Evolutionary conservation across 2,329 filamentous ascomycete species (phyloP), one percentile per base, ranked within the genome.

Genomic region (Fusarium sp.): DNA sequence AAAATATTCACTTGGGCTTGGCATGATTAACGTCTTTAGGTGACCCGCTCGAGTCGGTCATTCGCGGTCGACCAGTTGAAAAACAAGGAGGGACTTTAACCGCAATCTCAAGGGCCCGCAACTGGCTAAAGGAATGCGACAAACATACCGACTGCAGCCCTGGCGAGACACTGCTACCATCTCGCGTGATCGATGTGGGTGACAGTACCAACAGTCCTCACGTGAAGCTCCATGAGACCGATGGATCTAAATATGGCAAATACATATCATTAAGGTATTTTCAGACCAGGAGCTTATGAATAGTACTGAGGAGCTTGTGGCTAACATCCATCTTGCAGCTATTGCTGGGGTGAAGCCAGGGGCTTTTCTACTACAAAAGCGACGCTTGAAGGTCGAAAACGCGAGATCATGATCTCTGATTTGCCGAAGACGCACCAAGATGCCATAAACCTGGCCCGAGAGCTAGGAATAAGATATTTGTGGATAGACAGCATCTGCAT

Each of bases 401-500:
- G 3, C 3, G 13, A 7, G 6, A 60, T 65, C 7, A 4, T 2
- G 1, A 54, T 65, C 7, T 39, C 54, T 0, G 5, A 61, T 1
- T 4, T 65, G 0, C 36, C 59, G 0, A 9, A 46, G 6, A 62
- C 28, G 0, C 46, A 61, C 0, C 47, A 42, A 14, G 34, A 62
- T 1, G 9, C 21, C 0, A 54, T 62, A 1, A 21, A 11, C 2
- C n/a, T 62, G 1, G 10, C 46, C 1, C 4, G 42, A 0, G 15
- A 40, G 1, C 19, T 62, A 0, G 17, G 4, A 0, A 7, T 62
- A 0, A 15, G 34, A 11, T 62, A 62, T 9, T 1, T 62, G 1
- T 62, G 46, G 59, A 61, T 62, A n/a, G 59, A 62, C 8, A 54
- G 59, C 4, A 31, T 62, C 2, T 62, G 56, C 2, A 62, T 62